phyloP scores from a whole-genome alignment of 1,284 basidiomycete species.

The Sanghuangporus baumii region DNA sequence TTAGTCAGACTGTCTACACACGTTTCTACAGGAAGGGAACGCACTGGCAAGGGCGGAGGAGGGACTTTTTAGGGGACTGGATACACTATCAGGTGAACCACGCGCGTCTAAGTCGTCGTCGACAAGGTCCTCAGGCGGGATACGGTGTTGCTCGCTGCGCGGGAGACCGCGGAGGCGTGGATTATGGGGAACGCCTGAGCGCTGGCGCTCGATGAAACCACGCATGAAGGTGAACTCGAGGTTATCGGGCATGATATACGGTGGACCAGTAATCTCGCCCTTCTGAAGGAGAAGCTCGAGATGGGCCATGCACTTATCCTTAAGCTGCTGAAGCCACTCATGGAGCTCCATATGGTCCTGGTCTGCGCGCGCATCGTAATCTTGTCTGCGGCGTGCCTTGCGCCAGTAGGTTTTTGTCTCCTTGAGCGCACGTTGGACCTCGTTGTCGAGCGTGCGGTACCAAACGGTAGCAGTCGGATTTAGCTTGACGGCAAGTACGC shows the following conservation, averaged over 20 bases:
- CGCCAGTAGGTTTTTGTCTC: constrained; percentile 79
- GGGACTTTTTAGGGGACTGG: constrained; percentile 15
- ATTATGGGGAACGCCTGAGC: constrained; percentile 62
- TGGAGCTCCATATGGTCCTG: constrained; percentile 82
- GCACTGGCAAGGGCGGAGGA: neutral
- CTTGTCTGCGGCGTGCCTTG: constrained; percentile 68
- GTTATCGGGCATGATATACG: constrained; percentile 72
- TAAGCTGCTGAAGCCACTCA: constrained; percentile 77
- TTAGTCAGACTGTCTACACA: neutral
- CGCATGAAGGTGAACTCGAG: constrained; percentile 69
- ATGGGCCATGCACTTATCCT: constrained; percentile 81
- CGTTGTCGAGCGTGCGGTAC: constrained; percentile 68
- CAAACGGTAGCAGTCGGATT: constrained; percentile 72
- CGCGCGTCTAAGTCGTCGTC: constrained; percentile 15
- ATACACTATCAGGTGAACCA: constrained; percentile 10
- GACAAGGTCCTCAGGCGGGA: constrained; percentile 26
- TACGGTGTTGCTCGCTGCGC: constrained; percentile 26
- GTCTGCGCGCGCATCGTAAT: constrained; percentile 75
- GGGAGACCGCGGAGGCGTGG: constrained; percentile 56
- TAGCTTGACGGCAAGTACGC: constrained; percentile 65
- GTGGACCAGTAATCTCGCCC: constrained; percentile 56
- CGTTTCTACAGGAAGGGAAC: neutral
- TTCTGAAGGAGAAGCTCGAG: constrained; percentile 78
- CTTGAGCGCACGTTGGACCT: constrained; percentile 72
- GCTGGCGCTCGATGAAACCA: constrained; percentile 72